phyloP scores from a whole-genome alignment of 192 early-diverging fungal species.

The Coemansia sp. region DNA sequence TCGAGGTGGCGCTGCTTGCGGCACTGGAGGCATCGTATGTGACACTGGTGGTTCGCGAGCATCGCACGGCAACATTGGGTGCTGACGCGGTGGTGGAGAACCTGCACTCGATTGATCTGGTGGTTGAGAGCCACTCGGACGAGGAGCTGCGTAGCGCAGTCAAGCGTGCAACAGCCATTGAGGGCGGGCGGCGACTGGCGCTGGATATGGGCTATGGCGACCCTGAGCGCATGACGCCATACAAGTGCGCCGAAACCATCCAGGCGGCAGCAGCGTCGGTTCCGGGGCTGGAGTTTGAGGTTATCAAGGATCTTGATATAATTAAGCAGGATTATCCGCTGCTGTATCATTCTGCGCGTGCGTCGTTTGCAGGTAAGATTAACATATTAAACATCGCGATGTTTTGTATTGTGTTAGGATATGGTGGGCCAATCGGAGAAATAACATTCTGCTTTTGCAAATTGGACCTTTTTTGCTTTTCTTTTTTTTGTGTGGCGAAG shows the following conservation, averaged over 20 bases:
- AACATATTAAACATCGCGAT: neutral
- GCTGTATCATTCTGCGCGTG: constrained; percentile 73
- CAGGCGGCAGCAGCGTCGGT: constrained; percentile 58
- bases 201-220: constrained; percentile 81
- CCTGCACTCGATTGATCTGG: constrained; percentile 61
- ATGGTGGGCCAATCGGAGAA: too few species aligned
- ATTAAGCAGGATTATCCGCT: constrained; percentile 81
- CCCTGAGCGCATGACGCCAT: constrained; percentile 85
- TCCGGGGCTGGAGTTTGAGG: constrained; percentile 57
- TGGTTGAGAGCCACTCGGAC: constrained; percentile 31
- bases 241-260: constrained; percentile 67
- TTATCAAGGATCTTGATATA: constrained; percentile 64
- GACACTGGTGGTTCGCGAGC: constrained; percentile 78
- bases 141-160: constrained; percentile 41
- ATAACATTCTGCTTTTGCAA: neutral
- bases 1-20: constrained; percentile 73
- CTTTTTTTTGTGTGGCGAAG: neutral
- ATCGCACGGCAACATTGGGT: constrained; percentile 45
- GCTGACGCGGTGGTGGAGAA: constrained; percentile 51
- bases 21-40: constrained; percentile 70
- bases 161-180: constrained; percentile 63
- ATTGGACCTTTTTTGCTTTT: neutral
- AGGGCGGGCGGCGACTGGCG: constrained; percentile 68
- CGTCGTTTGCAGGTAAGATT: constrained; percentile 62
- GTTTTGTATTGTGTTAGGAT: too few species aligned